These are phyloP conservation scores for Ophiostoma piceae DNA, from an alignment of 2,329 filamentous ascomycete genomes.

Conservation along the genomic window DNA sequence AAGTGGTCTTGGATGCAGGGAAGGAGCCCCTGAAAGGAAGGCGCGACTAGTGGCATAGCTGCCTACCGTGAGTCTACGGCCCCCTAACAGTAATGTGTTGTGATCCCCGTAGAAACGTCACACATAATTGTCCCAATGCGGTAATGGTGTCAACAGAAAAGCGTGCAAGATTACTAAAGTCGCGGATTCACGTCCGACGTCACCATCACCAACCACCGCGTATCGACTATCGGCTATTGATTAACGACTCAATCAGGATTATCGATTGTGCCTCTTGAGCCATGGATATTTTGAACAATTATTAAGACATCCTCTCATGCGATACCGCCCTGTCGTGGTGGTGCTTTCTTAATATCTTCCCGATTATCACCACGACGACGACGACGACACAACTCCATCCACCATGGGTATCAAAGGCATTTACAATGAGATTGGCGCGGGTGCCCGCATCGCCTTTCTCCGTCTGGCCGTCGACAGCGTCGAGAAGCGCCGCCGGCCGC, in stretches of 20 bases:
- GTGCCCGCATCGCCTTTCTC: constrained; percentile 71
- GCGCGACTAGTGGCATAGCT: background rate
- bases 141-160: constrained; percentile 33
- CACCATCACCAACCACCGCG: background rate
- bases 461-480: constrained; percentile 77
- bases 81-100: background rate
- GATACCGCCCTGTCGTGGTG: background rate
- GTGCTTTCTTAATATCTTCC: background rate
- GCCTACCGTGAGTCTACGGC: background rate
- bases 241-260: background rate
- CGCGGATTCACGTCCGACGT: background rate
- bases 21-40: background rate
- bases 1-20: background rate
- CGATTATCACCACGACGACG: background rate
- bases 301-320: background rate
- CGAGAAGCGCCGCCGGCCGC: constrained; percentile 61
- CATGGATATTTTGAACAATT: background rate
- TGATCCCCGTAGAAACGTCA: constrained; percentile 30
- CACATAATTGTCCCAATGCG: constrained; percentile 27
- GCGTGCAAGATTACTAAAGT: background rate
- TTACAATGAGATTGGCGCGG: constrained; percentile 80
- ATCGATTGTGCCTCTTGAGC: too few species aligned
- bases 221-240: background rate
- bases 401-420: constrained; percentile 68
- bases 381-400: background rate